These are phyloP conservation scores for Alternaria arborescens DNA, from an alignment of 2,329 filamentous ascomycete genomes.

Conservation along the genomic window DNA sequence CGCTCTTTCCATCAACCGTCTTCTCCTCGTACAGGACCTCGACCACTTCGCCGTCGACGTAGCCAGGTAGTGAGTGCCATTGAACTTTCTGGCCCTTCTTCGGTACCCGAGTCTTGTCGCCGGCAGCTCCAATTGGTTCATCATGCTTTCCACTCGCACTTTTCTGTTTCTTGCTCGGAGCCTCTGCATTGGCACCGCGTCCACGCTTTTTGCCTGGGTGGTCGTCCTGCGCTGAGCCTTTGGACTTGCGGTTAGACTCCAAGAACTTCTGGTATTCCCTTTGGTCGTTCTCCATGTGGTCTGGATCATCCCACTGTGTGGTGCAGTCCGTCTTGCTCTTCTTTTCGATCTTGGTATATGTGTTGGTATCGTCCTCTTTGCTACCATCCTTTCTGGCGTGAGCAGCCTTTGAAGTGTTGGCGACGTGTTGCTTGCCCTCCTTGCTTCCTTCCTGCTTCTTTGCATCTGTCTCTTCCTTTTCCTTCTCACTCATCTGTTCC, in stretches of 20 bases:
- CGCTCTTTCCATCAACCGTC: conserved; percentile 53
- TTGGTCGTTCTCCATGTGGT: conserved; percentile 35
- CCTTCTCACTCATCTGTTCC: conserved; percentile 56
- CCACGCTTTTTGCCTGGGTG: conserved; percentile 35
- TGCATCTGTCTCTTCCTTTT: conserved; percentile 53
- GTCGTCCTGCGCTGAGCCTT: conserved; percentile 4
- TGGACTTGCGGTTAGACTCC: conserved; percentile 23
- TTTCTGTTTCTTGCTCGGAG: conserved; percentile 51
- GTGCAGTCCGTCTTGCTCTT: conserved; percentile 41
- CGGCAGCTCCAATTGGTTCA: conserved; percentile 29
- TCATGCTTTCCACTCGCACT: conserved; percentile 27
- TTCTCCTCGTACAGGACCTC: conserved; percentile 54
- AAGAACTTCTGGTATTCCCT: conserved; percentile 42
- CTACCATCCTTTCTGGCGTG: conserved; percentile 9
- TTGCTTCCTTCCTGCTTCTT: conserved; percentile 57
- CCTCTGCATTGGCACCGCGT: conserved; percentile 35
- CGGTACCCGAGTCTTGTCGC: conserved; percentile 53
- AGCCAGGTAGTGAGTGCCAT: conserved; percentile 54
- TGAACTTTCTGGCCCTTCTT: conserved; percentile 53
- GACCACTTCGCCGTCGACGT: conserved; percentile 53
- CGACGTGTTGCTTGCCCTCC: conserved; percentile 13
- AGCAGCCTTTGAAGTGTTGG: conserved; percentile 8
- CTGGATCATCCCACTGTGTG: conserved; percentile 43
- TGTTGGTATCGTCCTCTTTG: background rate
- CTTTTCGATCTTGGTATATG: conserved; percentile 26